A percentile compares a stretch with the other conserved stretches of the same genome.
Evolutionary conservation across 2,329 filamentous ascomycete genomes (phyloP).

Genomic region (Shiraia sp.): DNA sequence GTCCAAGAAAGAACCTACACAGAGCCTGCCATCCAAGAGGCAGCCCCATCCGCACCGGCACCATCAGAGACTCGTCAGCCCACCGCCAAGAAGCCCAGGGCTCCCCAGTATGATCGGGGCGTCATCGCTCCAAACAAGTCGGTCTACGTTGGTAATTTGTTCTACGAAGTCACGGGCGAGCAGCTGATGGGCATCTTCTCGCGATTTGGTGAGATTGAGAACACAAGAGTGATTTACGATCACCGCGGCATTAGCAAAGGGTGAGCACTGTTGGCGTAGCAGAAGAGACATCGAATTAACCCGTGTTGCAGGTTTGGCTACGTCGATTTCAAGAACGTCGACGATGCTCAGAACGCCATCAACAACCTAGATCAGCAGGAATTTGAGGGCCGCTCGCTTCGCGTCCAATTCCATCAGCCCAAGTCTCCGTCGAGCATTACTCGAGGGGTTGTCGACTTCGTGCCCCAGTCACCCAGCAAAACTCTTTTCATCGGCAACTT

Average conservation of each 20-base stretch:
- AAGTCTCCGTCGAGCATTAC: slow-evolving; percentile 14
- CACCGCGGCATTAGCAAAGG: slow-evolving; percentile 69
- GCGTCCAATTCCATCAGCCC: slow-evolving; percentile 61
- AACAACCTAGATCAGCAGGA: slow-evolving; percentile 61
- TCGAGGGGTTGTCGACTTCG: slow-evolving; percentile 1
- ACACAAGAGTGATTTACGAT: slow-evolving; percentile 63
- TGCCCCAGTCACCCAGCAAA: slow-evolving; percentile 56
- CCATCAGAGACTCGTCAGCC: no score
- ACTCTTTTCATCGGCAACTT: slow-evolving; percentile 85
- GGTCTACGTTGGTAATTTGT: slow-evolving; percentile 70
- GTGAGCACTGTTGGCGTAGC: slow-evolving; percentile 47
- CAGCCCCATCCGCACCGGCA: slow-evolving; percentile 10
- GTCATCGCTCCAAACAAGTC: slow-evolving; percentile 38
- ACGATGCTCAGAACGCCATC: slow-evolving; percentile 61
- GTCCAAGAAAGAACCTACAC: slow-evolving; percentile 30
- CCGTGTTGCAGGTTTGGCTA: slow-evolving; percentile 63
- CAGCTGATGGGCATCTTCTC: slow-evolving; percentile 64
- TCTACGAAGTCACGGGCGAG: slow-evolving; percentile 67
- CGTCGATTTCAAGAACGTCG: slow-evolving; percentile 60
- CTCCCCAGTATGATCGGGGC: no score
- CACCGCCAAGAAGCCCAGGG: no score
- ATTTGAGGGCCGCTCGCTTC: slow-evolving; percentile 66
- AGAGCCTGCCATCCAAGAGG: slow-evolving; percentile 28
- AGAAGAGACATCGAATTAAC: slow-evolving; percentile 10
- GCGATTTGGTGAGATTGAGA: slow-evolving; percentile 60